Base-by-base conservation (phyloP, 2,329 filamentous ascomycete genomes). In the Neonectria coccinea region DNA sequence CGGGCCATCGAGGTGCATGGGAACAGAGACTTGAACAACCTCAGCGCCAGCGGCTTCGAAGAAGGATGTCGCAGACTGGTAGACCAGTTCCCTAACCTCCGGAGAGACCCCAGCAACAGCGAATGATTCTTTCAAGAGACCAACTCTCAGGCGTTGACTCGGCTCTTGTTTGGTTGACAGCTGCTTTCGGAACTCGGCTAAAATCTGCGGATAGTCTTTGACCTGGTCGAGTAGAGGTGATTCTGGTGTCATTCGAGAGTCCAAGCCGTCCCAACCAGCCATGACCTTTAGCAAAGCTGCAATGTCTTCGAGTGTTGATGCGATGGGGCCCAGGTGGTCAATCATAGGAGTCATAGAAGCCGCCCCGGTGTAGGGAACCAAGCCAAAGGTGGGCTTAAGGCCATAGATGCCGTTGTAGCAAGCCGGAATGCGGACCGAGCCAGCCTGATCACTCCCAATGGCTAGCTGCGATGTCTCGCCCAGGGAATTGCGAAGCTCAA, bases 1-100 rank as follows among this genome's bases (percentile, higher is more conserved):
- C 0, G 83, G 79, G 0, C 82, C 85, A 6, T 81, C 71, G 4
- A 77, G 69, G 67, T 87, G 85, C 67, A 85, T 76, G 0, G 84
- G 83, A 3, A 86, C 74, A 0, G 80, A 83, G 1, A 86, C 68
- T 8, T 84, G 79, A 4, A 77, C 65, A 5, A 86, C 81, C 8
- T 74, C 70, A 2, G 83, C 83, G 1, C 84, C 83, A 8, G 80
- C 76, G 10, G 77, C 72, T 27, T 68, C 61, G 67, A 85, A 80
- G 45, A 36, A 62, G 16, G 42, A 7, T 7, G 16, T 57, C 8
- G 82, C 81, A 5, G 79, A 75, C 6, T 74, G 55, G 6, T 75
- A 66, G 20, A 84, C 78, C 1, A 70, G 74, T n/a, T 78, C 71
- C 20, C 76, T 69, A 0, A 86, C 81, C n/a, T 80, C 75, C 1